Evolutionary conservation across 768 basidiomycete species (phyloP).

Genomic region (Termitomyces sp.): DNA sequence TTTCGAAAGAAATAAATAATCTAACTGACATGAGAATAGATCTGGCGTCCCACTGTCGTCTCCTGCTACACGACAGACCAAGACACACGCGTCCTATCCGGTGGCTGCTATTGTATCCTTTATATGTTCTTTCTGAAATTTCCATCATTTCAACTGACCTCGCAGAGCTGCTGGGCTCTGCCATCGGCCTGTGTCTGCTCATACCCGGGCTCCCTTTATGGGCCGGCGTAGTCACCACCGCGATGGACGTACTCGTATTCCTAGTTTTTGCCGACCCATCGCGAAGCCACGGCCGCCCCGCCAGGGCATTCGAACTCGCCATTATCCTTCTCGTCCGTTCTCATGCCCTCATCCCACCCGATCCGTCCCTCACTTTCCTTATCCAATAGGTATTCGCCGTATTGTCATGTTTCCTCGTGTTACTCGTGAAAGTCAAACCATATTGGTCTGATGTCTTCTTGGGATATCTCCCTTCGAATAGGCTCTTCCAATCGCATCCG

Average conservation of each 20-base stretch:
- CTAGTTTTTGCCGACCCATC: slow-evolving; percentile 60
- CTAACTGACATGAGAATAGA: slow-evolving; percentile 28
- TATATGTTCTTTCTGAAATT: slow-evolving; percentile 52
- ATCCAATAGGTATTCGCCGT: slow-evolving; percentile 49
- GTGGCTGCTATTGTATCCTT: slow-evolving; percentile 48
- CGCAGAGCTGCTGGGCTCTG: slow-evolving; percentile 66
- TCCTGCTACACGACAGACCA: slow-evolving; percentile 50
- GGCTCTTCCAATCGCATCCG: slow-evolving; percentile 41
- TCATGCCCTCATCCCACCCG: slow-evolving; percentile 15
- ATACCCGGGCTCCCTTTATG: slow-evolving; percentile 58
- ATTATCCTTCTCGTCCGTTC: slow-evolving; percentile 49
- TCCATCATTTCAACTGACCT: slow-evolving; percentile 69
- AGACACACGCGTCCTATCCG: slow-evolving; percentile 44
- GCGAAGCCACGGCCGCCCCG: slow-evolving; percentile 48
- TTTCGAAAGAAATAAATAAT: background rate
- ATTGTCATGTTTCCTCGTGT: slow-evolving; percentile 62
- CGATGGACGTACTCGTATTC: slow-evolving; percentile 56
- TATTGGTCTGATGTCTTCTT: slow-evolving; percentile 64
- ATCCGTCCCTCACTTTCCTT: background rate
- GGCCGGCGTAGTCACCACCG: slow-evolving; percentile 53
- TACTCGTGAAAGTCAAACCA: slow-evolving; percentile 61
- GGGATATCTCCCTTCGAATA: slow-evolving; percentile 63
- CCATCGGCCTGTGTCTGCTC: slow-evolving; percentile 65
- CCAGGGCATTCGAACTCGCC: slow-evolving; percentile 52
- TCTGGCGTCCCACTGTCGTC: slow-evolving; percentile 56